A percentile compares a stretch with the other conserved stretches of the same genome.
These are phyloP conservation scores for Venturia effusa DNA, from an alignment of 2,329 filamentous ascomycete genomes.

Conservation along the genomic window DNA sequence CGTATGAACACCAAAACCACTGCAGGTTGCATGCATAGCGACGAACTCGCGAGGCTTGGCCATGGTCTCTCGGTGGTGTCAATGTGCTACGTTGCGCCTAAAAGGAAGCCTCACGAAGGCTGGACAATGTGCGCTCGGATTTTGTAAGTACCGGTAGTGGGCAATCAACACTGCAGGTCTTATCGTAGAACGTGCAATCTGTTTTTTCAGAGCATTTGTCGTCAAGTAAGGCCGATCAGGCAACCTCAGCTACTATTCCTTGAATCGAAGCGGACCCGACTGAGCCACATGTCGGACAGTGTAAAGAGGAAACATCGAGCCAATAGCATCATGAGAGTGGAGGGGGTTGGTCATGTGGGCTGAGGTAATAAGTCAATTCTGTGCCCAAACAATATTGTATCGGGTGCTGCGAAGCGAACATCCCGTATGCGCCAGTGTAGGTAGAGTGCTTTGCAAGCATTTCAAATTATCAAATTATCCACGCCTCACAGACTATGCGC, in stretches of 20 bases:
- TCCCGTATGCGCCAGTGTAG: no score
- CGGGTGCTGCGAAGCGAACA: no score
- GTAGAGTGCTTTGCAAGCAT: no score
- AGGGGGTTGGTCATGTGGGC: no score
- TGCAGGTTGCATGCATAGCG: neutral
- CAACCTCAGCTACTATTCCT: neutral
- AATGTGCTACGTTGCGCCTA: neutral
- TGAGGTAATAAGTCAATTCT: neutral
- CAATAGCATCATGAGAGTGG: neutral
- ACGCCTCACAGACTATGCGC: no score
- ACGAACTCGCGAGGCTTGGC: neutral
- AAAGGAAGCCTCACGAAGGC: neutral
- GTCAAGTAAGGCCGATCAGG: neutral
- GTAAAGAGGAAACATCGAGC: neutral
- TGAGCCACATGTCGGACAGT: neutral
- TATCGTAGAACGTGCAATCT: no score
- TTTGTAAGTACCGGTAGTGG: neutral
- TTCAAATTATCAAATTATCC: no score
- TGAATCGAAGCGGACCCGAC: neutral
- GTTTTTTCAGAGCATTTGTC: neutral
- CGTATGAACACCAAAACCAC: neutral
- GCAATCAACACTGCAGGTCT: no score
- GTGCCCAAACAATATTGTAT: neutral
- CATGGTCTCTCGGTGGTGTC: neutral
- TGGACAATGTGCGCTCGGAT: neutral